Base-by-base conservation (phyloP, 2,329 filamentous ascomycete species). In the Neonectria ditissima region DNA sequence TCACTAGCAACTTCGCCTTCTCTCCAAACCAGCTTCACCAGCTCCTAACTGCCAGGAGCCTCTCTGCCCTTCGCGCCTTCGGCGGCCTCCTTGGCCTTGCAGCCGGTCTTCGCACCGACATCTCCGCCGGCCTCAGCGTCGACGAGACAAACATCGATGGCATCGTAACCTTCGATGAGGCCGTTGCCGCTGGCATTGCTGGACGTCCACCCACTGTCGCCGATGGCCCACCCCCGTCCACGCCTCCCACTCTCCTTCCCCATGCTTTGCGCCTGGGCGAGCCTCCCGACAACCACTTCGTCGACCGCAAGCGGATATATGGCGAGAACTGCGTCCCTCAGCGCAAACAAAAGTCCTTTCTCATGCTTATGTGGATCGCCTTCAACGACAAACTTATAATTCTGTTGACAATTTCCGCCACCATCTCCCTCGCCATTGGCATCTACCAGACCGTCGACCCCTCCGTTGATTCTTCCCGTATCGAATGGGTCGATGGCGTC, bases 331-430 rank as follows among this genome's bases (percentile, higher is more conserved):
- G 73, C 8, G 73, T 75, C 1, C 79, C 74, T 0, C 88, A 87
- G 68, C 87, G 87, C 71, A 91, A 91, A 72, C 82, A 89, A 24
- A 93, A 93, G 75, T 89, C 83, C 41, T 88, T 94, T 55, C 81
- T 91, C 64, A 83, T 89, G 72, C 80, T 94, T 54, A 70, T 79
- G 66, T 94, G 92, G 92, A 91, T 93, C 72, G 91, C 91, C 1
- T 93, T 92, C 79, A 93, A 94, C 74, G 92, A 94, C 78, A 94
- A 94, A 72, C 88, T 94, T 11, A 81, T 93, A 55, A 91, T 93
- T 58, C 80, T 93, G 5, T 82, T 93, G 62, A 91, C 90, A 1
- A 82, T 89, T 20, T 91, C 91, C 8, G 92, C 91, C 1, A 82
- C 87, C n/a, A 88, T 94, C 37, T 93, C 92, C 2, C 82, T 94